Conservation (phyloP, 1,139 yeast species). For the Scheffersomyces illinoinensis region DNA sequence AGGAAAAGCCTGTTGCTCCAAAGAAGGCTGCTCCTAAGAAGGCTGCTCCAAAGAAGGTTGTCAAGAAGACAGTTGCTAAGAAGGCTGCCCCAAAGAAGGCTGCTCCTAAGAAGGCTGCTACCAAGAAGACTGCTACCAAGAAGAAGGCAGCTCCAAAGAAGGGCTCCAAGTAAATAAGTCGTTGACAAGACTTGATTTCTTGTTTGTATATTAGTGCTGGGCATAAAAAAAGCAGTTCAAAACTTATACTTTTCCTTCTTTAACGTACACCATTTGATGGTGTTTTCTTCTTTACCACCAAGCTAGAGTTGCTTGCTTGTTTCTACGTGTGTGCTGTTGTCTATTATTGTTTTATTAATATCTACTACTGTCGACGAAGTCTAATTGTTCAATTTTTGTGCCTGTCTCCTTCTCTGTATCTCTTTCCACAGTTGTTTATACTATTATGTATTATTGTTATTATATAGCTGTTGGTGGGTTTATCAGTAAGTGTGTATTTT, state of each 20-base stretch:
- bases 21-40: constrained; percentile 14
- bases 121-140: constrained; percentile 15
- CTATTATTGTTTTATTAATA: neutral
- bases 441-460: neutral
- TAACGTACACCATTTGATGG: neutral
- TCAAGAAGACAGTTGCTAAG: constrained; percentile 10
- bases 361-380: neutral
- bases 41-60: constrained; percentile 10
- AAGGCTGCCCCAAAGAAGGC: constrained; percentile 12
- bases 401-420: neutral
- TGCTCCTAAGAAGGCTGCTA: constrained; percentile 21
- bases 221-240: neutral
- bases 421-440: neutral
- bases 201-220: constrained; percentile 1
- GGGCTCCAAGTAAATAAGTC: neutral
- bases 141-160: constrained; percentile 8
- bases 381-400: neutral
- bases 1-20: constrained; percentile 27
- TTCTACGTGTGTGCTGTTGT: neutral
- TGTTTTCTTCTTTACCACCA: neutral
- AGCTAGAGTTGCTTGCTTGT: neutral
- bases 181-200: neutral
- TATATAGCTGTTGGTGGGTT: neutral
- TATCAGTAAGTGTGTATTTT: neutral
- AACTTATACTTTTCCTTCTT: neutral